Conservation (phyloP, 2,329 filamentous ascomycete species). For the Neoascochyta sp. region DNA sequence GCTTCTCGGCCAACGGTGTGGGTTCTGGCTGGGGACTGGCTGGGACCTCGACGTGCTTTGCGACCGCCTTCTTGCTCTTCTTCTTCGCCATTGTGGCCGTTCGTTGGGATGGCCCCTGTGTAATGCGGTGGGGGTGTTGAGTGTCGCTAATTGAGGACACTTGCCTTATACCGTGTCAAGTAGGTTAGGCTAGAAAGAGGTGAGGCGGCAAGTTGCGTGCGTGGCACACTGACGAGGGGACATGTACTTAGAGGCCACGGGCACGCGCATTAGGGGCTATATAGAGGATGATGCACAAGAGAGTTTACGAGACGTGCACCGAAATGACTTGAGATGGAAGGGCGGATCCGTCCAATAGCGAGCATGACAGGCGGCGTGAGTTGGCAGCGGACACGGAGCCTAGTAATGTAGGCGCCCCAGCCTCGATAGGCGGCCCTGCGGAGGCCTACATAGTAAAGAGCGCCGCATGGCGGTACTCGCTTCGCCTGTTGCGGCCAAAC, state of each 20-base stretch:
- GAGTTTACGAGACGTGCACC: conserved; percentile 27
- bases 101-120: conserved; percentile 20
- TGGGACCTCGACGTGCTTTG: conserved; percentile 29
- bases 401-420: conserved; percentile 34
- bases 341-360: conserved; percentile 27
- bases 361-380: conserved; percentile 27
- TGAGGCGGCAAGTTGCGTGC: conserved; percentile 33
- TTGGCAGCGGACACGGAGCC: conserved; percentile 30
- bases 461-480: conserved; percentile 12
- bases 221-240: conserved; percentile 36
- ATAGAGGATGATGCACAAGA: conserved; percentile 29
- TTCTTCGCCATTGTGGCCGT: conserved; percentile 33
- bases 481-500: conserved; percentile 14
- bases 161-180: too few relatives aligned
- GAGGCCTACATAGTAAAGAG: too few relatives aligned
- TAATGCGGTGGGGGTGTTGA: conserved; percentile 12
- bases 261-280: conserved; percentile 36
- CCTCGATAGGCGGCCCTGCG: conserved; percentile 19
- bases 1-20: conserved; percentile 17
- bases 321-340: conserved; percentile 28
- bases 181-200: too few relatives aligned
- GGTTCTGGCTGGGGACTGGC: conserved; percentile 19
- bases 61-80: conserved; percentile 28
- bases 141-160: conserved; percentile 10
- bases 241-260: conserved; percentile 25